Evolutionary conservation across 352 stramenopile genomes (phyloP), one percentile per base, ranked within the genome.

Genomic region (Phytophthora litchii): DNA sequence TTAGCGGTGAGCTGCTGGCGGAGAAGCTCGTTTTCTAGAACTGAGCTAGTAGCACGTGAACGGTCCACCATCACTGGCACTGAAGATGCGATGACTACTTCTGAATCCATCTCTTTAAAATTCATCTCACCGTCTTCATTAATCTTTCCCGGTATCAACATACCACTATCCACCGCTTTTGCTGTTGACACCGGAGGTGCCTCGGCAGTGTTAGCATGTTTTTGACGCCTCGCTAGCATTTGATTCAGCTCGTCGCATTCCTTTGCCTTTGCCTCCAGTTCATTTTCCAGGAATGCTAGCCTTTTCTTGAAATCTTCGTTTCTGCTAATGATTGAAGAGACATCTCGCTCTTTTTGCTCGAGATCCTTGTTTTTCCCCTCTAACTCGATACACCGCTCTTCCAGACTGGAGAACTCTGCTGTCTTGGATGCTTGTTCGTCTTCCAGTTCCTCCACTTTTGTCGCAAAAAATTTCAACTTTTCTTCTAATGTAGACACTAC

Each of bases 401-500:
- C 74, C 6, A 91, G 40, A 34, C 62, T 87, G 2, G 53, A 49
- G 16, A 84, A 67, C 61, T 91, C 81, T 12, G 63, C 66, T 12
- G 55, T 47, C 38, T 89, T 89, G 12, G 72, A 82, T 1, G 74
- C 66, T 12, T 79, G 78, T 4, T 91, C 78, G 29, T 91, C 81
- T 53, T 89, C 78, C 4, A 91, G 48, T 23, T 80, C 67, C 34
- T 86, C 81, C 19, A 89, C 72, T 56, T 82, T 86, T 0, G 48
- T 35, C 11, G 64, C 44, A 20, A 89, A 64, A n/a, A 72, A 50
- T 36, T 85, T 70, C 12, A 85, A 19, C 12, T 67, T 52, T n/a
- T 89, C 72, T 21, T 87, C 69, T 23, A 72, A 69, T 11, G 48
- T 27, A 20, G 61, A 43, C 3, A 80, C 50, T 11, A 74, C 51